A percentile compares a stretch with the other conserved stretches of the same genome.
Evolutionary conservation across 2,329 filamentous ascomycete species (phyloP).

Genomic region (Penicillium sp.): DNA sequence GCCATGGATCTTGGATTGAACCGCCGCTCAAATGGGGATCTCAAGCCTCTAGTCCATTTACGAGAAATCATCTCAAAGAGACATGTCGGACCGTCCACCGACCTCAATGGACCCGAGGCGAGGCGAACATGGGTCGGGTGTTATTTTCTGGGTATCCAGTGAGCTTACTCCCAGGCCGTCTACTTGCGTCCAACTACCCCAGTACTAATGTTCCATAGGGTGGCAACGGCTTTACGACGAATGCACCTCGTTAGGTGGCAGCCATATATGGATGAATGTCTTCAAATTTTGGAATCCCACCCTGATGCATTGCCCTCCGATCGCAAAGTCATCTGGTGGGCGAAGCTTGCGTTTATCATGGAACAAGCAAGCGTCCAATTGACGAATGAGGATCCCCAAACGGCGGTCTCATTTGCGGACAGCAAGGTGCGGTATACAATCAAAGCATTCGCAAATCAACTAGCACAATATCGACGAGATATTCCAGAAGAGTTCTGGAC

Average conservation of each 20-base stretch:
- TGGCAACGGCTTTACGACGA: conserved; percentile 57
- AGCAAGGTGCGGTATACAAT: conserved; percentile 63
- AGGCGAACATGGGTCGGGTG: conserved; percentile 60
- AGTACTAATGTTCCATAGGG: conserved; percentile 39
- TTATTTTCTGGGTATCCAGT: conserved; percentile 60
- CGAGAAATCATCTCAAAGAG: conserved; percentile 42
- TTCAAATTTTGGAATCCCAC: conserved; percentile 56
- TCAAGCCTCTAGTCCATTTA: conserved; percentile 34
- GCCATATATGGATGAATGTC: conserved; percentile 61
- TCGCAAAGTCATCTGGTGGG: conserved; percentile 55
- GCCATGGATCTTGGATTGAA: conserved; percentile 79
- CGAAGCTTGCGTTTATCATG: conserved; percentile 59
- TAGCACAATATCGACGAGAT: conserved; percentile 59
- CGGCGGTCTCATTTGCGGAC: conserved; percentile 56
- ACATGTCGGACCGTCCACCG: conserved; percentile 27
- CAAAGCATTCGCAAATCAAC: conserved; percentile 61
- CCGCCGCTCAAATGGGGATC: conserved; percentile 47
- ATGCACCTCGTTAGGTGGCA: conserved; percentile 60
- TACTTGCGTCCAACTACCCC: neutral
- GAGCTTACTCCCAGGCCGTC: conserved; percentile 20
- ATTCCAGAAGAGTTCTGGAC: conserved; percentile 54
- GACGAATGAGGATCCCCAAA: conserved; percentile 61
- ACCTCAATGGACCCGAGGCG: conserved; percentile 56
- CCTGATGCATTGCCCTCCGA: conserved; percentile 58
- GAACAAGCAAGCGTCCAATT: conserved; percentile 69